phyloP scores from a whole-genome alignment of 2,329 filamentous ascomycete genomes.

The Furcasterigmium sp. region DNA sequence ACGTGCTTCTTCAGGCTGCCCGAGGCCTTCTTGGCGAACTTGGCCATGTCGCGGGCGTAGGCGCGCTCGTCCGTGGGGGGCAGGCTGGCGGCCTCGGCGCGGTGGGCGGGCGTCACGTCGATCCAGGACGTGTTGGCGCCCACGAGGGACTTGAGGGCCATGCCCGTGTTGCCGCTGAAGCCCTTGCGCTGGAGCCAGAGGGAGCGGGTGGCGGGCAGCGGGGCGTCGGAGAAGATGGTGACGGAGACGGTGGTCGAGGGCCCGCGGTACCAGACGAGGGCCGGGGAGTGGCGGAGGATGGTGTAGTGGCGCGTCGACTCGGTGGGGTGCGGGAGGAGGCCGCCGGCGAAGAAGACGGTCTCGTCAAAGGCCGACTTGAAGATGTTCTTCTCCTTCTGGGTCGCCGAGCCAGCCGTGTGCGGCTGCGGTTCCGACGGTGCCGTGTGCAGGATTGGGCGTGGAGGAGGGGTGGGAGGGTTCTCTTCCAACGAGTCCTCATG shows the following conservation, averaged over 20 bases:
- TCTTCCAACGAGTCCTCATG: too few species aligned
- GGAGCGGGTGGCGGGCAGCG: conserved; percentile 51
- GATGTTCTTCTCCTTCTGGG: conserved; percentile 13
- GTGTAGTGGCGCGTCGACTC: conserved; percentile 63
- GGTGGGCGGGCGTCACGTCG: conserved; percentile 57
- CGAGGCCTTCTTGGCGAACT: conserved; percentile 54
- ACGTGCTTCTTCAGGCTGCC: conserved; percentile 40
- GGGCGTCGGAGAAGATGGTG: conserved; percentile 56
- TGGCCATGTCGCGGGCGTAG: conserved; percentile 62
- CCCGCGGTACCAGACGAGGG: conserved; percentile 62
- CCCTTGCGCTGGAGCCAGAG: conserved; percentile 66
- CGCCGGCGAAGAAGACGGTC: conserved; percentile 60
- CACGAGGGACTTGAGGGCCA: conserved; percentile 59
- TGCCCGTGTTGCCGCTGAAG: conserved; percentile 63
- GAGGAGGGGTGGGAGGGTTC: too few species aligned
- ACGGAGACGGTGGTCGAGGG: conserved; percentile 58
- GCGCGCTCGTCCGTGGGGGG: conserved; percentile 54
- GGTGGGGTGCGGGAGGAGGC: conserved; percentile 56
- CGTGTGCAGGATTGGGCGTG: background rate
- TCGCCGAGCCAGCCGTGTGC: background rate
- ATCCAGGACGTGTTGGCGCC: conserved; percentile 57
- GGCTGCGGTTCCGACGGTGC: background rate
- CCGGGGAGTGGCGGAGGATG: conserved; percentile 61
- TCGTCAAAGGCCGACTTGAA: conserved; percentile 50
- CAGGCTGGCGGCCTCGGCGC: conserved; percentile 41